Conservation (phyloP, 1,284 basidiomycete species). For the Apiotrichum gracile region DNA sequence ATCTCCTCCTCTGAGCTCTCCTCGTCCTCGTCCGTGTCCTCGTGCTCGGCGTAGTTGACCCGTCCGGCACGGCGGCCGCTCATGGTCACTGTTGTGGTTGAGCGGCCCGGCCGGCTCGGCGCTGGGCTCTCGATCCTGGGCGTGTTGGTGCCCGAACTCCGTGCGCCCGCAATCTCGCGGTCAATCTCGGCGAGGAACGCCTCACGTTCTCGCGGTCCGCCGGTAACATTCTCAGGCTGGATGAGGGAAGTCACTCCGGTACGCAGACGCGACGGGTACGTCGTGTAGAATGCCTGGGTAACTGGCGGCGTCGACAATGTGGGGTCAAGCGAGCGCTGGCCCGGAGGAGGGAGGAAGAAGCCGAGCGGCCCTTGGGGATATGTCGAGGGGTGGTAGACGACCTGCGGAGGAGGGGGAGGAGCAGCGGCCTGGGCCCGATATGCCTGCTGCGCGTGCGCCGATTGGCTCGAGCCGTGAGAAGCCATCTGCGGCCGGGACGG, state of each 20-base stretch:
- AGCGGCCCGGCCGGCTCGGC: slow-evolving; percentile 28
- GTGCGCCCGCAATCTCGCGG: slow-evolving; percentile 19
- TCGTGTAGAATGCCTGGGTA: slow-evolving; percentile 68
- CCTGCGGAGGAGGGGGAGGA: slow-evolving; percentile 4
- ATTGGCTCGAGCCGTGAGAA: neutral
- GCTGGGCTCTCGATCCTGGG: slow-evolving; percentile 35
- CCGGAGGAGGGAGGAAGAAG: slow-evolving; percentile 39
- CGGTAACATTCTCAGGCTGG: slow-evolving; percentile 64
- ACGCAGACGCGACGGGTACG: slow-evolving; percentile 85
- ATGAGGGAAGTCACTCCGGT: slow-evolving; percentile 84
- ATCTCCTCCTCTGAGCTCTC: slow-evolving; percentile 62
- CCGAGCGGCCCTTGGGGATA: slow-evolving; percentile 34
- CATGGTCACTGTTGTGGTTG: slow-evolving; percentile 24
- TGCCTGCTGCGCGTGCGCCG: neutral
- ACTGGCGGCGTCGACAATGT: slow-evolving; percentile 26
- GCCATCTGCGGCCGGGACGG: neutral
- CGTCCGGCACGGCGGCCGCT: slow-evolving; percentile 54
- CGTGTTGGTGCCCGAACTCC: slow-evolving; percentile 22
- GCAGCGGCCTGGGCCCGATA: neutral
- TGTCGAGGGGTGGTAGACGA: slow-evolving; percentile 5
- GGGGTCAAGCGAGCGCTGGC: slow-evolving; percentile 35
- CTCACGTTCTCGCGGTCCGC: slow-evolving; percentile 47
- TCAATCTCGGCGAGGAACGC: slow-evolving; percentile 37
- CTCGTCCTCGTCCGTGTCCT: slow-evolving; percentile 73
- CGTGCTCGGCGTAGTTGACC: slow-evolving; percentile 83